Percentiles rank a stretch among this genome's conserved stretches.
These are phyloP conservation scores for Saksenaea oblongispora DNA, from an alignment of 371 early-diverging fungal species.

Conservation along the genomic window DNA sequence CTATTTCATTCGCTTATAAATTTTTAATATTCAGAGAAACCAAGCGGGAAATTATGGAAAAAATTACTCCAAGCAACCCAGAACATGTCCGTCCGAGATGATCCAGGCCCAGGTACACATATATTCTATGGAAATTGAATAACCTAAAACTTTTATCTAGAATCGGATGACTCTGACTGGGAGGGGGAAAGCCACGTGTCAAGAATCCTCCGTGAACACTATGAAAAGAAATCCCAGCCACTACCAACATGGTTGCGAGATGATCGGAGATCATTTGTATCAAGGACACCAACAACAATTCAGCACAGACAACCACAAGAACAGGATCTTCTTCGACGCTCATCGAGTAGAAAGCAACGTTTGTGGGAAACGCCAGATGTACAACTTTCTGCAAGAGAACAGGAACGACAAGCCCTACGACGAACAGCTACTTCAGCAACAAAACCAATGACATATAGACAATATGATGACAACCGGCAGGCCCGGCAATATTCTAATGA, in stretches of 20 bases:
- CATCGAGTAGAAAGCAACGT: constrained; percentile 8
- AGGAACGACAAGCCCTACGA: constrained; percentile 13
- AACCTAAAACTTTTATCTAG: constrained; percentile 22
- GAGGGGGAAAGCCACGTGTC: constrained; percentile 63
- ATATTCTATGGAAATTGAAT: neutral
- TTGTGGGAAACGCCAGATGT: constrained; percentile 10
- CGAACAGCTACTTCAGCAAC: neutral
- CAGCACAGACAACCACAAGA: neutral
- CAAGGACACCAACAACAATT: neutral
- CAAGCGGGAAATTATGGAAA: constrained; percentile 8
- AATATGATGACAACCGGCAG: neutral
- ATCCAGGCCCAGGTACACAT: constrained; percentile 22
- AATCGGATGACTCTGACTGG: constrained; percentile 61
- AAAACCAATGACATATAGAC: neutral
- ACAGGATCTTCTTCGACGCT: neutral
- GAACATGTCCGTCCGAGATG: neutral
- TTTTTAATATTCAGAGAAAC: neutral
- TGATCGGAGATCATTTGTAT: neutral
- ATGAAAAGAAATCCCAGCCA: constrained; percentile 42
- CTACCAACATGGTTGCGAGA: constrained; percentile 30
- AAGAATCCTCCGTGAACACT: constrained; percentile 51
- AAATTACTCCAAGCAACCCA: constrained; percentile 7
- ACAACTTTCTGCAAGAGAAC: constrained; percentile 3
- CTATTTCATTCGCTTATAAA: neutral
- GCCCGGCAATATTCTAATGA: neutral